Evolutionary conservation across 2,329 filamentous ascomycete genomes (phyloP), one percentile per base, ranked within the genome.

Genomic region (Fusarium sp.): DNA sequence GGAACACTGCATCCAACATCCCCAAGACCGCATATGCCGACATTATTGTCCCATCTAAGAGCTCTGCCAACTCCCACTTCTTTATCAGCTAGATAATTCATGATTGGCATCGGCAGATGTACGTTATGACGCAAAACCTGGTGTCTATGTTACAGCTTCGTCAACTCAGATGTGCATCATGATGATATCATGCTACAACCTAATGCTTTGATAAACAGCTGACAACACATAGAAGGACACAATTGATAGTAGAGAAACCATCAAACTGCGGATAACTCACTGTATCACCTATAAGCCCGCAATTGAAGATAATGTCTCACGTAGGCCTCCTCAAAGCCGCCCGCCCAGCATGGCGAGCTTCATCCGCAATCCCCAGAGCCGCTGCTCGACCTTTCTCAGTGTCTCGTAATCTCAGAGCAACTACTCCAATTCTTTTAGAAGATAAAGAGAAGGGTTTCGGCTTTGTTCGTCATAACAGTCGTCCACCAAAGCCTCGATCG

Each of bases 391-490:
- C 52, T 3, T 41, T 67, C 10, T 67, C 47, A 4, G 48, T 5
- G 1, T 41, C 49, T 2, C 27, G 1, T 3, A 13, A 20, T 1
- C 32, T 51, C 25, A 24, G 16, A 18, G 6, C 9, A 30, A 8
- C 48, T 32, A 18, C 40, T 11, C 8, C 52, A 0, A 64, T 64
- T 4, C 49, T 69, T 2, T 3, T 67, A 9, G 58, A 57, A 34
- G 64, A 64, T 3, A 46, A 64, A 24, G 43, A 57, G 3, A 51
- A 34, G 15, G 30, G 58, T 0, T 67, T 67, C 16, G 57, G 64
- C 0, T 87, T 87, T 71, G 80, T 82, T 32, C 80, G 83, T 6
- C 85, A 85, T 29, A 88, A 87, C 56, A 79, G 80, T 0, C 75
- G 81, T 16, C 81, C 84, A 1, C 75, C 78, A 7, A 87, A 88